phyloP scores from a whole-genome alignment of 192 early-diverging fungal genomes.

The Glomus cerebriforme region DNA sequence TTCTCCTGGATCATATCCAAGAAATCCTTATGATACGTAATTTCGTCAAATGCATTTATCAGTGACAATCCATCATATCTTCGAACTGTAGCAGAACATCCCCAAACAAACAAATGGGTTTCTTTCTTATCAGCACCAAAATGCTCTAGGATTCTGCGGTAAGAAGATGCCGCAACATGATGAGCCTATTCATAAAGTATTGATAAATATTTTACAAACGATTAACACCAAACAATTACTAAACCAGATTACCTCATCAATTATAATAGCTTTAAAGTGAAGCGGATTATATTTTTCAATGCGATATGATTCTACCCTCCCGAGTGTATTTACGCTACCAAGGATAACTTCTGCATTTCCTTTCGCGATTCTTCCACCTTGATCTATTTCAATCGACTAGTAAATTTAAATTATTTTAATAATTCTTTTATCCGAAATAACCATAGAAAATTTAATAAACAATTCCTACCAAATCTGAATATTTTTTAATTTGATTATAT shows the following conservation, averaged over 20 bases:
- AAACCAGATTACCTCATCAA: constrained; percentile 66
- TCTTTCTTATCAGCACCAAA: constrained; percentile 56
- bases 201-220: constrained; percentile 7
- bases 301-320: constrained; percentile 48
- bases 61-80: constrained; percentile 82
- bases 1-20: constrained; percentile 81
- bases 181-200: constrained; percentile 67
- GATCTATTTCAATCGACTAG: constrained; percentile 65
- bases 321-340: constrained; percentile 78
- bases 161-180: constrained; percentile 82
- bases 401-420: not conserved
- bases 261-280: constrained; percentile 85
- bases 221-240: not conserved
- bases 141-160: constrained; percentile 69
- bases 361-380: constrained; percentile 61
- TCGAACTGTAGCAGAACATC: constrained; percentile 88
- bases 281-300: constrained; percentile 69
- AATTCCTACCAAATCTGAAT: constrained; percentile 53
- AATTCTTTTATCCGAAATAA: not conserved
- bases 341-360: constrained; percentile 71
- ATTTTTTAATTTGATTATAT: constrained; percentile 59
- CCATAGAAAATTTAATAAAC: not conserved
- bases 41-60: constrained; percentile 68
- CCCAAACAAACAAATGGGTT: constrained; percentile 77
- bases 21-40: constrained; percentile 75